A percentile compares a stretch with the other conserved stretches of the same genome.
Evolutionary conservation across 164 flowering plant genomes (phyloP).

Genomic region (Vitis vinifera): ASM3070453v1 NC_081811.1:653001-653500

Average conservation of each 20-base stretch:
- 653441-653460: conserved; percentile 43
- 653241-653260: conserved; percentile 27
- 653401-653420: neutral
- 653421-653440: conserved; percentile 14
- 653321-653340: conserved; percentile 35
- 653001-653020: conserved; percentile 21
- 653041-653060: conserved; percentile 28
- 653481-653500: conserved; percentile 52
- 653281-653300: conserved; percentile 26
- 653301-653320: conserved; percentile 37
- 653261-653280: conserved; percentile 28
- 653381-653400: neutral
- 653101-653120: conserved; percentile 34
- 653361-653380: neutral
- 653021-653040: conserved; percentile 24
- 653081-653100: conserved; percentile 26
- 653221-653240: conserved; percentile 38
- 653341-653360: neutral
- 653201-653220: conserved; percentile 49
- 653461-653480: conserved; percentile 32
- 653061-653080: conserved; percentile 36
- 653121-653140: conserved; percentile 29
- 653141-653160: conserved; percentile 31
- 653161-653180: conserved; percentile 38
- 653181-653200: conserved; percentile 20